phyloP scores from a whole-genome alignment of 345 rosid species.

The Balakata baccata region DNA sequence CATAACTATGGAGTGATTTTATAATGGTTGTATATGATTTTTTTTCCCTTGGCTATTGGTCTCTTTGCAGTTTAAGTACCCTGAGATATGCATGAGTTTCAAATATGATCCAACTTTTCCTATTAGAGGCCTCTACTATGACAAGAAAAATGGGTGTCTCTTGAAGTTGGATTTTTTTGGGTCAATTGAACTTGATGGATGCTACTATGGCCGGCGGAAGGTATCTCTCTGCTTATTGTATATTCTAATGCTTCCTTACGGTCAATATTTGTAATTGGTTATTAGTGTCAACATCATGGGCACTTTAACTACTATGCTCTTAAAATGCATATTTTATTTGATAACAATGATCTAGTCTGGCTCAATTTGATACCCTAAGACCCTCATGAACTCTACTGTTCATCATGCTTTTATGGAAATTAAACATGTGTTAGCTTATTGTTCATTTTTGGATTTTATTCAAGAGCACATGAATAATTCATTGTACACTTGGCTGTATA shows the following conservation, averaged over 20 bases:
- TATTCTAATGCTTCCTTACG: not conserved
- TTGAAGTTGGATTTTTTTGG: conserved; percentile 97
- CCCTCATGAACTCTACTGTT: not conserved
- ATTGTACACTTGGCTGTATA: not conserved
- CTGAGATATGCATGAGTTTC: conserved; percentile 63
- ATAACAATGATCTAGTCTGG: not conserved
- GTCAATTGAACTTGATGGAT: conserved; percentile 91
- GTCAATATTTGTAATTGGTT: not conserved
- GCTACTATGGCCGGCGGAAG: conserved; percentile 90
- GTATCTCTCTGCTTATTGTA: conserved; percentile 33
- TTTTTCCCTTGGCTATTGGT: not conserved
- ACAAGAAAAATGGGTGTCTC: conserved; percentile 78
- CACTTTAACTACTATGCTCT: not conserved
- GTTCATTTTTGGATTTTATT: not conserved
- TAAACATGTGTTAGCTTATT: not conserved
- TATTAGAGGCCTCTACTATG: conserved; percentile 84
- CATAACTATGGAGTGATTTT: not conserved
- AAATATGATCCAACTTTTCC: conserved; percentile 83
- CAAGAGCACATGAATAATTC: not conserved
- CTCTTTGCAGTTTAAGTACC: conserved; percentile 74
- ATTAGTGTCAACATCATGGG: too few species aligned
- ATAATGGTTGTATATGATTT: not conserved
- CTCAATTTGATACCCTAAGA: not conserved
- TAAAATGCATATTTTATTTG: not conserved
- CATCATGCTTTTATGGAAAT: not conserved